Evolutionary conservation across 2,329 filamentous ascomycete genomes (phyloP), one percentile per base, ranked within the genome.

Genomic region (Aaosphaeria arxii): DNA sequence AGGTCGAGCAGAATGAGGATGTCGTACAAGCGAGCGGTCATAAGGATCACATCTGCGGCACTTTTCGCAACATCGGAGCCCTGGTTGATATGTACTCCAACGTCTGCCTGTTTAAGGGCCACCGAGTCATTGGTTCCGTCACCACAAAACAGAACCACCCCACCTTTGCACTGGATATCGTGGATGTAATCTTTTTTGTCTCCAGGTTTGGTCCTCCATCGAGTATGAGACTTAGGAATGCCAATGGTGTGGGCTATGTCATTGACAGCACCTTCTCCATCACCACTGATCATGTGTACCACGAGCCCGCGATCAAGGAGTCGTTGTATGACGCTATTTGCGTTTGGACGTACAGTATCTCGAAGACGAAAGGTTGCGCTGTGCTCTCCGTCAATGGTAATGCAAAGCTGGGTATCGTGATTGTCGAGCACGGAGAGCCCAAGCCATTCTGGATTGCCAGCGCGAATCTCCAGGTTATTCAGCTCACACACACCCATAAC

Each of bases 101-200:
- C 78, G 5, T 79, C 80, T 1, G 89, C 86, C 61, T 85, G 81
- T 0, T 86, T 83, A 2, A 92, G 76, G 0, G 88, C 88, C 3
- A 82, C 76, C 0, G 88, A 86, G 59, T 92, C 88, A 64, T 92
- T 92, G 11, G 86, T 90, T 1, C 89, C 89, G 57, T 92, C 88
- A 32, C 88, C 88, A 44, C 81, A 79, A 66, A 92, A 91, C 5
- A 91, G 67, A 13, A 89, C 79, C 1, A 78, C 54, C n/a, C 55
- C 59, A 1, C 51, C 48, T 1, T 46, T 41, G 4, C 51, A 40
- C 30, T 67, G 66, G 1, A 74, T 49, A 3, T 54, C 43, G 7
- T 60, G 55, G 44, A 85, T 67, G 59, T 84, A 85, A 2, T 68
- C 61, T 28, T 76, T 72, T 57, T 86, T 86, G 51, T 81, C 73